Evolutionary conservation across 139 green algal species (phyloP).

Genomic region (Marvania coccoides): DNA sequence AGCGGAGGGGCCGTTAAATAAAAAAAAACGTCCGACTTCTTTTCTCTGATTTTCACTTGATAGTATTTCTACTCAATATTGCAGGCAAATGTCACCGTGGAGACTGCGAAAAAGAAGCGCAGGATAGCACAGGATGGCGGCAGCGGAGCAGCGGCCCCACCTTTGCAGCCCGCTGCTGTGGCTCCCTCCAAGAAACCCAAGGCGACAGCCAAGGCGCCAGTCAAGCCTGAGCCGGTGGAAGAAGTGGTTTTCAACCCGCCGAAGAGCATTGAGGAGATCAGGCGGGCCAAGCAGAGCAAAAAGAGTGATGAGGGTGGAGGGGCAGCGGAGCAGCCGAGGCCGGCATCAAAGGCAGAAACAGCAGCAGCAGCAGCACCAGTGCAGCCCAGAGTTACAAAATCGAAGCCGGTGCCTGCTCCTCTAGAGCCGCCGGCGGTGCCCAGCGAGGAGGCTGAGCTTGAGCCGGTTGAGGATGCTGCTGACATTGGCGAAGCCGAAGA

Average conservation of each 20-base stretch:
- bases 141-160: not conserved
- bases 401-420: not conserved
- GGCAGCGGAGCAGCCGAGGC: not conserved
- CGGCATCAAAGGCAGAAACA: not conserved
- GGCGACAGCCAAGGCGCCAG: not conserved
- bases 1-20: no score
- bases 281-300: slow-evolving; percentile 2
- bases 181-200: no score
- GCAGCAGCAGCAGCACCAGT: not conserved
- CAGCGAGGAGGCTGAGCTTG: not conserved
- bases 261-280: slow-evolving; percentile 18
- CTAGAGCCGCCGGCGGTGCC: not conserved
- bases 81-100: no score
- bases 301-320: not conserved
- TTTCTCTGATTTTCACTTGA: no score
- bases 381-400: no score
- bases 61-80: no score
- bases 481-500: not conserved
- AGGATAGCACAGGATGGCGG: not conserved
- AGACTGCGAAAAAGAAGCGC: no score
- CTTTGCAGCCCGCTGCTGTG: not conserved
- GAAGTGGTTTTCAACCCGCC: not conserved
- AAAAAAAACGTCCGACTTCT: no score
- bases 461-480: not conserved
- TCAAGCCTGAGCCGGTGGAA: not conserved